phyloP scores from a whole-genome alignment of 805 yeast genomes.

The Naumovozyma castellii region DNA sequence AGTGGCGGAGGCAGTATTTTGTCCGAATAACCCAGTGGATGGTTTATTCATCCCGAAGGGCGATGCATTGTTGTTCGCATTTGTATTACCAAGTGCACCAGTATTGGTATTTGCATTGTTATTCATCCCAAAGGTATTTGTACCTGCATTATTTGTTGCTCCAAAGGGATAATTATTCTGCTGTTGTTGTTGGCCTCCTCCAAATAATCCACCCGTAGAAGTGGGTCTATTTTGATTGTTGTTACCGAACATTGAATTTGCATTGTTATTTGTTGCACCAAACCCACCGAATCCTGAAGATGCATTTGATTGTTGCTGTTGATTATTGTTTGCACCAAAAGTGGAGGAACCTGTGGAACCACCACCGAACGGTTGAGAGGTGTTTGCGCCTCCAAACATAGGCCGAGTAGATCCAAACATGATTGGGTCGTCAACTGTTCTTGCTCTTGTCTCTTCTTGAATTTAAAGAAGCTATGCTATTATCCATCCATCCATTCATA shows the following conservation, averaged over 20 bases:
- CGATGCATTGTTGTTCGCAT: conserved; percentile 15
- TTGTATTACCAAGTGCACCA: conserved; percentile 17
- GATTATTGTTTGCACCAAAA: conserved; percentile 14
- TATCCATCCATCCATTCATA: too few species aligned
- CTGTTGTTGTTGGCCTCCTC: conserved; percentile 21
- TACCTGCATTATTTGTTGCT: conserved; percentile 16
- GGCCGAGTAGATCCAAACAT: conserved; percentile 24
- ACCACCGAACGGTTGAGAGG: conserved; percentile 15
- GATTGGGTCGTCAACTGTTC: background rate
- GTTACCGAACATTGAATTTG: conserved; percentile 15
- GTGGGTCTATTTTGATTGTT: conserved; percentile 8
- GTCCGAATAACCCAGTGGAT: conserved; percentile 16
- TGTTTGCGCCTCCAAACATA: conserved; percentile 20
- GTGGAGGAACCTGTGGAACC: conserved; percentile 9
- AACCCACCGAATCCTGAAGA: conserved; percentile 21
- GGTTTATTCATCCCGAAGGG: conserved; percentile 33
- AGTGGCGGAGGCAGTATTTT: conserved; percentile 11
- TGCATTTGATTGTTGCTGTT: conserved; percentile 17
- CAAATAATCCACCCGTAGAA: conserved; percentile 19
- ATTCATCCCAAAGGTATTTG: conserved; percentile 17
- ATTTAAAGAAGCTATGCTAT: too few species aligned
- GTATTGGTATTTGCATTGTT: conserved; percentile 17
- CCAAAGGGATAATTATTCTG: conserved; percentile 20
- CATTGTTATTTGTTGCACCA: conserved; percentile 17
- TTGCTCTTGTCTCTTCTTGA: too few species aligned